Conservation (phyloP, 768 basidiomycete genomes). For the Fomitopsis pulvina region DNA sequence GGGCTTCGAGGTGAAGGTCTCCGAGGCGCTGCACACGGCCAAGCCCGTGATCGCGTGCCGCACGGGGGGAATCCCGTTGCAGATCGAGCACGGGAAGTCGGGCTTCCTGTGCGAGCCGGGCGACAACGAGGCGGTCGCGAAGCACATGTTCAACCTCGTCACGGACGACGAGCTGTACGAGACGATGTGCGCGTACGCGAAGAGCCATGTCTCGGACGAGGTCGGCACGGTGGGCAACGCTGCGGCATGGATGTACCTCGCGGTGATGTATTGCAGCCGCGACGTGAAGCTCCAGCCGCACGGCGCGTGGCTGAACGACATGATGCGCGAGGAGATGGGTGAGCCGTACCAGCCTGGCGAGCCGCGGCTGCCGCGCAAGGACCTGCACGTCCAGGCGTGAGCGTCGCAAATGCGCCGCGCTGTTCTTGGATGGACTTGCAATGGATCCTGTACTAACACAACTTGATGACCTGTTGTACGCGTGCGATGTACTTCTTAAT, state of each 20-base stretch:
- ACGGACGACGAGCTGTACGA: slow-evolving; percentile 60
- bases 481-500: no score
- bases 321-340: slow-evolving; percentile 69
- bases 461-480: no score
- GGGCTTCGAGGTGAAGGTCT: slow-evolving; percentile 97
- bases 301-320: slow-evolving; percentile 81
- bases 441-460: no score
- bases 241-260: slow-evolving; percentile 58
- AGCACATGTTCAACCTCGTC: slow-evolving; percentile 70
- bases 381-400: slow-evolving; percentile 52
- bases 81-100: slow-evolving; percentile 81
- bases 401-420: background rate
- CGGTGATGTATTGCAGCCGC: slow-evolving; percentile 68
- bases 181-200: slow-evolving; percentile 36
- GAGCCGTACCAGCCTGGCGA: slow-evolving; percentile 63
- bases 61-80: slow-evolving; percentile 93
- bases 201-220: slow-evolving; percentile 77
- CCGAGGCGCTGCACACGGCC: slow-evolving; percentile 88
- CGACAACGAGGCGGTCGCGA: slow-evolving; percentile 70
- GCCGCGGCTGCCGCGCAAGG: slow-evolving; percentile 62
- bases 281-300: slow-evolving; percentile 74
- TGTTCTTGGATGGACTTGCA: background rate
- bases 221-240: slow-evolving; percentile 82
- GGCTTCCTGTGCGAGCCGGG: slow-evolving; percentile 79
- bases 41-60: slow-evolving; percentile 78